phyloP scores from a whole-genome alignment of 2,329 filamentous ascomycete species.

The Mariannaea sp. region DNA sequence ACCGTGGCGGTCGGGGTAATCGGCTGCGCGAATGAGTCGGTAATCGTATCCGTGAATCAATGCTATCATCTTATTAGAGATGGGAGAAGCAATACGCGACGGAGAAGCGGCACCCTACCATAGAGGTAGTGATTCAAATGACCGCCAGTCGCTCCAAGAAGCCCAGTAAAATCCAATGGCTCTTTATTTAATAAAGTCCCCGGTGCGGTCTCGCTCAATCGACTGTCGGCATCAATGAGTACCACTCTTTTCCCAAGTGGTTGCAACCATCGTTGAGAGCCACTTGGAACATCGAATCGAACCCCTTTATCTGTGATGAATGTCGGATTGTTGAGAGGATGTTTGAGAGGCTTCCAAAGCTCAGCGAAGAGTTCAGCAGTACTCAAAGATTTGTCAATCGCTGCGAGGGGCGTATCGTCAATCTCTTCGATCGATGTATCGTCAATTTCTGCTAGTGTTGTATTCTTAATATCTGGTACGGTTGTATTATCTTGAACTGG shows the following conservation, averaged over 20 bases:
- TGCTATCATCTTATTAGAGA: conserved; percentile 39
- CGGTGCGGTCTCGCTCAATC: conserved; percentile 40
- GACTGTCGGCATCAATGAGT: conserved; percentile 53
- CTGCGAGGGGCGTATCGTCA: not conserved
- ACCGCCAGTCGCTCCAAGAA: conserved; percentile 48
- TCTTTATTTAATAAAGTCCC: not conserved
- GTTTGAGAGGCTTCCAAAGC: not conserved
- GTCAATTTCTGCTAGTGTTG: not conserved
- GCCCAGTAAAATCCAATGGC: conserved; percentile 40
- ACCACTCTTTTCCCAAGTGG: conserved; percentile 47
- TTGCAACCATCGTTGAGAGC: conserved; percentile 37
- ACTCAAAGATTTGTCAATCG: not conserved
- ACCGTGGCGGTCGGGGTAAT: not conserved
- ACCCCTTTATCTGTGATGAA: not conserved
- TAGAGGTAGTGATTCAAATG: conserved; percentile 52
- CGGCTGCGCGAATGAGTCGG: conserved; percentile 4
- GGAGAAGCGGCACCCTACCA: conserved; percentile 30
- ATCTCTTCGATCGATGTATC: not conserved
- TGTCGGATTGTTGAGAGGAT: not conserved
- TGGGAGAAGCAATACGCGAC: not conserved
- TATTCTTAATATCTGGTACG: too few relatives aligned
- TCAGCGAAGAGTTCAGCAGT: not conserved
- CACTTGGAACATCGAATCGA: not conserved
- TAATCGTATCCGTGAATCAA: conserved; percentile 43
- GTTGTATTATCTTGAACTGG: too few relatives aligned